These are phyloP conservation scores for Asclepias syriaca DNA, from an alignment of 257 asterid species.

Conservation along the genomic window DNA sequence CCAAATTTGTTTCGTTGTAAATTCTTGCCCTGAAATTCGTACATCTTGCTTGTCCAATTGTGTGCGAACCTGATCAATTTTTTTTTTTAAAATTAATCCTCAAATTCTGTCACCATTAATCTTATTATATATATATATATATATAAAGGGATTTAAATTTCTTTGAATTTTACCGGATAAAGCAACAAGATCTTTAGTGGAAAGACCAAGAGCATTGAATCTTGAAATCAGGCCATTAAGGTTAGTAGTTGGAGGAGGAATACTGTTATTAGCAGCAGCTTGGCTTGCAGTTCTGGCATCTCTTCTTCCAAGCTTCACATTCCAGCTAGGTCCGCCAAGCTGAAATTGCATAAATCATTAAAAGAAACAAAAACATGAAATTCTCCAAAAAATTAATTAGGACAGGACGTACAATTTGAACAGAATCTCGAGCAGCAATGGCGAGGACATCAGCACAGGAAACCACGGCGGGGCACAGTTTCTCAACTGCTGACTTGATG, in stretches of 20 bases:
- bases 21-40: constrained; percentile 68
- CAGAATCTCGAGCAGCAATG: constrained; percentile 75
- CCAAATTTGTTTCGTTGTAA: constrained; percentile 69
- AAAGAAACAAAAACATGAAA: background rate
- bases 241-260: constrained; percentile 84
- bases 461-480: constrained; percentile 57
- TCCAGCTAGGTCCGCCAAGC: constrained; percentile 81
- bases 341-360: constrained; percentile 5
- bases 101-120: no score
- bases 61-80: constrained; percentile 57
- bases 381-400: background rate
- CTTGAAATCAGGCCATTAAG: constrained; percentile 57
- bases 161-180: constrained; percentile 43
- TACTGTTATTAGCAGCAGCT: constrained; percentile 63
- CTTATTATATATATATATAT: no score
- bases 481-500: constrained; percentile 73
- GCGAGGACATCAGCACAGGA: constrained; percentile 84
- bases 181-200: constrained; percentile 68
- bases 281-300: constrained; percentile 80
- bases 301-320: constrained; percentile 72
- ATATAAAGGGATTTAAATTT: no score
- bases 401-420: constrained; percentile 43
- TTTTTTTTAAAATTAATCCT: background rate
- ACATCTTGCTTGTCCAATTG: constrained; percentile 88
- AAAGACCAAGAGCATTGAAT: constrained; percentile 63